phyloP scores from a whole-genome alignment of 345 rosid genomes.

The Turritis glabra region DNA sequence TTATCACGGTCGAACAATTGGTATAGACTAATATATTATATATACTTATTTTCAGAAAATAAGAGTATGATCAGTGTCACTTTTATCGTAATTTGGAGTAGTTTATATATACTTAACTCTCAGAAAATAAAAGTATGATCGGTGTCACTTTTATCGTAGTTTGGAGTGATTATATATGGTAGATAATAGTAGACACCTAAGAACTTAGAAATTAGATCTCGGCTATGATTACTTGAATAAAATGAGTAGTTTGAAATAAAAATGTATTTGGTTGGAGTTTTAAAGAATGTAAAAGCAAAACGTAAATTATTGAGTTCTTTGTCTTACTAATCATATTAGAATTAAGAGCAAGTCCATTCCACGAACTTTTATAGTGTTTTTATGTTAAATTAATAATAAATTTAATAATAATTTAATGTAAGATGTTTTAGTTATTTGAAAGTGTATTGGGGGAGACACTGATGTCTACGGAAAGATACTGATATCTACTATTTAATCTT shows the following conservation, averaged over 20 bases:
- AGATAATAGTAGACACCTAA: neutral
- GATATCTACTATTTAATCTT: too few species aligned
- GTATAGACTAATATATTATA: neutral
- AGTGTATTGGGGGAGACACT: too few species aligned
- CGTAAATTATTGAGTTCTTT: neutral
- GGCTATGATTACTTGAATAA: neutral
- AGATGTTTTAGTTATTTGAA: too few species aligned
- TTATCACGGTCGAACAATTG: neutral
- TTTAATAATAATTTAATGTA: too few species aligned
- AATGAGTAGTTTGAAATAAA: neutral
- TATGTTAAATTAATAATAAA: too few species aligned
- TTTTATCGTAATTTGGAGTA: neutral
- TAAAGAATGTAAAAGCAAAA: neutral
- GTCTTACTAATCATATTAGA: neutral
- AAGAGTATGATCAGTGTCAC: neutral
- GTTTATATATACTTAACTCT: neutral
- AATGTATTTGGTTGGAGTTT: neutral
- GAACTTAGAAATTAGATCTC: neutral
- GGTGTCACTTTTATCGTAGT: neutral
- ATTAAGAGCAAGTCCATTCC: too few species aligned
- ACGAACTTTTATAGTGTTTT: too few species aligned
- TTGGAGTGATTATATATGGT: slow-evolving; percentile 2
- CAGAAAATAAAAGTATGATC: neutral
- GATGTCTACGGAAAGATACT: too few species aligned
- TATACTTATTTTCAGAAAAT: neutral